These are phyloP conservation scores for Penicillium samsonianum DNA, from an alignment of 495 filamentous ascomycete species.

Conservation along the genomic window DNA sequence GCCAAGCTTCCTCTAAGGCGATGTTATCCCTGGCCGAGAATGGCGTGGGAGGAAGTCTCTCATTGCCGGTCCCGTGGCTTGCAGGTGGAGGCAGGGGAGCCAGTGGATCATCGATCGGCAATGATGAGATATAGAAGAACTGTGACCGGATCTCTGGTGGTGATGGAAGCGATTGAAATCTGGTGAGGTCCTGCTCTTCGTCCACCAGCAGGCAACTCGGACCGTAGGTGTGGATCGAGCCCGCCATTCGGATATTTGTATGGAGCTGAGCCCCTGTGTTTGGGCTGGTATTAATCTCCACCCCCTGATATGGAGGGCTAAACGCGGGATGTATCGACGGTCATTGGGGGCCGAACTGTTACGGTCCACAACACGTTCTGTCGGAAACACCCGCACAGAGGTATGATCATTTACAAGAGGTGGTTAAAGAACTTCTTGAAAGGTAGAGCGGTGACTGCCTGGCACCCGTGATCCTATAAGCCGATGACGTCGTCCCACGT, in stretches of 20 bases:
- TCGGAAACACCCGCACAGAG: conserved; percentile 11
- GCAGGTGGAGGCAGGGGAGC: conserved; percentile 62
- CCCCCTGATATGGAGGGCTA: conserved; percentile 18
- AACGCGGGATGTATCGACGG: conserved; percentile 10
- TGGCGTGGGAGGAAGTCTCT: conserved; percentile 65
- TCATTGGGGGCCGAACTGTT: conserved; percentile 21
- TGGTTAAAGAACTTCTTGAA: neutral
- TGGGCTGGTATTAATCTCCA: conserved; percentile 18
- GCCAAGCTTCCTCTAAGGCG: conserved; percentile 73
- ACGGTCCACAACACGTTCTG: conserved; percentile 4
- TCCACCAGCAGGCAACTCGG: conserved; percentile 51
- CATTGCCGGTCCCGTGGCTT: conserved; percentile 46
- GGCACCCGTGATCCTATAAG: conserved; percentile 15
- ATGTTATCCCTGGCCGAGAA: conserved; percentile 75
- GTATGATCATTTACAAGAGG: neutral
- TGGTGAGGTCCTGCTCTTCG: conserved; percentile 37
- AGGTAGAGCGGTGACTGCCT: conserved; percentile 8
- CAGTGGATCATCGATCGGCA: conserved; percentile 82
- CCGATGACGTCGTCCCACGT: conserved; percentile 50
- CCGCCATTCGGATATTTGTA: conserved; percentile 38
- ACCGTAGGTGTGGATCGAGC: conserved; percentile 56
- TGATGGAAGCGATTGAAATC: conserved; percentile 32
- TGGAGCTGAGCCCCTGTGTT: neutral
- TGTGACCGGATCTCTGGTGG: conserved; percentile 61
- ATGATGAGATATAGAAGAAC: conserved; percentile 77